Percentiles rank a stretch among this genome's conserved stretches.
phyloP scores from a whole-genome alignment of 768 basidiomycete genomes.

The Tylopilus cervinicoccineus region DNA sequence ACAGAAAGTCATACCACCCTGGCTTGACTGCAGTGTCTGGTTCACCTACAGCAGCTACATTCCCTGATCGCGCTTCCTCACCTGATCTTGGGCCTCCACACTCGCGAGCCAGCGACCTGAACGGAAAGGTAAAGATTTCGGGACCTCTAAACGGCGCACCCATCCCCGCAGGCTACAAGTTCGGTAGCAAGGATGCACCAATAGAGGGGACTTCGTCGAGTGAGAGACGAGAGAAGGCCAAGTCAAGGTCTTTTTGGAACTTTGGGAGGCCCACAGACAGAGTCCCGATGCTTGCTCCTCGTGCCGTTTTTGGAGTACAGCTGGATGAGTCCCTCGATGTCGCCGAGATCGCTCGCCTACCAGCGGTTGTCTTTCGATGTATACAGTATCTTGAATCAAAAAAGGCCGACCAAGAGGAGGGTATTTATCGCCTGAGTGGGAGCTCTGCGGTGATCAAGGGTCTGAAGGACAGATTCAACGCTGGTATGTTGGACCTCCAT shows the following conservation, averaged over 20 bases:
- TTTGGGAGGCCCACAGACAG: slow-evolving; percentile 67
- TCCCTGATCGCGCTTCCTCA: slow-evolving; percentile 36
- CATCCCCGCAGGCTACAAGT: slow-evolving; percentile 88
- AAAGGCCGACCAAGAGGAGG: slow-evolving; percentile 94
- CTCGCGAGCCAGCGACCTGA: slow-evolving; percentile 47
- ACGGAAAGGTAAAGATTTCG: slow-evolving; percentile 80
- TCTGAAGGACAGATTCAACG: slow-evolving; percentile 90
- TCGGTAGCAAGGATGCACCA: slow-evolving; percentile 69
- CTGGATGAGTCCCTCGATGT: slow-evolving; percentile 86
- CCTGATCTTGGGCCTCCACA: slow-evolving; percentile 52
- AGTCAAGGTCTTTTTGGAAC: slow-evolving; percentile 91
- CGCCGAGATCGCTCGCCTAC: slow-evolving; percentile 84
- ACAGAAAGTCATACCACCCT: slow-evolving; percentile 66
- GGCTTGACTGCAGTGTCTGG: slow-evolving; percentile 46
- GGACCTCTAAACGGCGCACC: slow-evolving; percentile 81
- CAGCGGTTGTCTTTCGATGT: slow-evolving; percentile 91
- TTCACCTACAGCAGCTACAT: slow-evolving; percentile 38
- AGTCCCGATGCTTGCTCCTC: slow-evolving; percentile 40
- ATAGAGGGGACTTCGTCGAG: slow-evolving; percentile 38
- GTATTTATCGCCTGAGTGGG: slow-evolving; percentile 93
- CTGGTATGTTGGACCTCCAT: slow-evolving; percentile 47
- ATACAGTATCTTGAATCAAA: slow-evolving; percentile 95
- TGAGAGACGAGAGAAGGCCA: slow-evolving; percentile 87
- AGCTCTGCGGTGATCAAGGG: slow-evolving; percentile 94
- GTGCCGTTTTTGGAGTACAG: slow-evolving; percentile 86